Evolutionary conservation across 345 rosid genomes (phyloP).

Genomic region (Combretum micranthum): DNA sequence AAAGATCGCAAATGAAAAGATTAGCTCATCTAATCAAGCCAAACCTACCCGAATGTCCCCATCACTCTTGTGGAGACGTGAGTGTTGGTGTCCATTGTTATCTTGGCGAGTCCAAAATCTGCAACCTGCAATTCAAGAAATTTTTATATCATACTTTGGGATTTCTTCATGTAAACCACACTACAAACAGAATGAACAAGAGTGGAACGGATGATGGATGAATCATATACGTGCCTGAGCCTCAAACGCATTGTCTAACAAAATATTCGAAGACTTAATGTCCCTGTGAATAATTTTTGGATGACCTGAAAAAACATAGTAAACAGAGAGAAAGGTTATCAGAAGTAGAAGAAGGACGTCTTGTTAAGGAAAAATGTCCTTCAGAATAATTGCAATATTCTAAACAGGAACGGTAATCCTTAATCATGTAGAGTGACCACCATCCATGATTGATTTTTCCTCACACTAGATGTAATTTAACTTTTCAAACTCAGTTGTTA

Average conservation of each 20-base stretch:
- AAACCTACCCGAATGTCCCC: constrained; percentile 94
- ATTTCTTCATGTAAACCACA: background rate
- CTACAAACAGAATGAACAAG: background rate
- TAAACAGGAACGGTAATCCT: too few species aligned
- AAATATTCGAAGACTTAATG: constrained; percentile 86
- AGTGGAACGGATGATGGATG: background rate
- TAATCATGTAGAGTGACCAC: too few species aligned
- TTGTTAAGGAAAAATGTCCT: background rate
- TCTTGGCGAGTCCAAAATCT: constrained; percentile 96
- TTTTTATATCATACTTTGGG: too few species aligned
- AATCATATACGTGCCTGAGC: constrained; percentile 57
- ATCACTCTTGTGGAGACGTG: constrained; percentile 99
- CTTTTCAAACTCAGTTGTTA: too few species aligned
- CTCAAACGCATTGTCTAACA: constrained; percentile 70
- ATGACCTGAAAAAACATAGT: constrained; percentile 44
- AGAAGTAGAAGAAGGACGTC: background rate
- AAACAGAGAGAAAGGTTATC: background rate
- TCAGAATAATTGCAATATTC: too few species aligned
- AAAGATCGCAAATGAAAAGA: background rate
- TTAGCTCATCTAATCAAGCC: too few species aligned
- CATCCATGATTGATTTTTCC: too few species aligned
- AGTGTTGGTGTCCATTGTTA: constrained; percentile 66
- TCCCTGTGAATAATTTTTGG: constrained; percentile 95
- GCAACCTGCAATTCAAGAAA: constrained; percentile 52
- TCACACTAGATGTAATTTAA: too few species aligned